A percentile compares a stretch with the other conserved stretches of the same genome.
phyloP scores from a whole-genome alignment of 495 filamentous ascomycete genomes.

The Podospora pseudocomata region DNA sequence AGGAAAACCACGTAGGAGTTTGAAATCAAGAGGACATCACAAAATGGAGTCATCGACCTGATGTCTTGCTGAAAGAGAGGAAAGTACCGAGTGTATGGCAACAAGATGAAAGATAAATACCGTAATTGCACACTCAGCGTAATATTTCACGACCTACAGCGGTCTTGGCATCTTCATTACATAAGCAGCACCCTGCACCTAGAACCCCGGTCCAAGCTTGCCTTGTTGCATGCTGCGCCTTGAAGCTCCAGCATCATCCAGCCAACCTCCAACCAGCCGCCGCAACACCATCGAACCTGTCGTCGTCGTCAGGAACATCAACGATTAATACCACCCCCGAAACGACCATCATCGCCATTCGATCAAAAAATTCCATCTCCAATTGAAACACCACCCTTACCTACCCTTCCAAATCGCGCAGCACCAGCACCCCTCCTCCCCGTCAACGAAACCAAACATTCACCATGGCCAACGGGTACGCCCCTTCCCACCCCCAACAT shows the following conservation, averaged over 20 bases:
- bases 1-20: too few relatives aligned
- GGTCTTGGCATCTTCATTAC: not conserved
- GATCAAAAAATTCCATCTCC: not conserved
- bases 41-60: too few relatives aligned
- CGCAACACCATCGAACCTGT: not conserved
- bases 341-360: not conserved
- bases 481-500: conserved; percentile 3
- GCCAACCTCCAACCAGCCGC: conserved; percentile 21
- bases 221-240: conserved; percentile 12
- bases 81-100: not conserved
- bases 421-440: not conserved
- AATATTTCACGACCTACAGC: not conserved
- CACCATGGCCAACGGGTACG: conserved; percentile 34
- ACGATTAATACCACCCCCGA: not conserved
- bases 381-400: conserved; percentile 5
- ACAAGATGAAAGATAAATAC: not conserved
- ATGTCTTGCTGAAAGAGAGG: not conserved
- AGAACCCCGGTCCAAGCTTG: conserved; percentile 11
- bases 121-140: not conserved
- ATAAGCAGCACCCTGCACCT: conserved; percentile 4
- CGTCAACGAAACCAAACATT: conserved; percentile 1
- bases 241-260: conserved; percentile 9
- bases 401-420: not conserved
- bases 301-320: not conserved
- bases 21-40: too few relatives aligned